Conservation (phyloP, 495 filamentous ascomycete genomes). For the Pseudoneurospora amorphoporcata region DNA sequence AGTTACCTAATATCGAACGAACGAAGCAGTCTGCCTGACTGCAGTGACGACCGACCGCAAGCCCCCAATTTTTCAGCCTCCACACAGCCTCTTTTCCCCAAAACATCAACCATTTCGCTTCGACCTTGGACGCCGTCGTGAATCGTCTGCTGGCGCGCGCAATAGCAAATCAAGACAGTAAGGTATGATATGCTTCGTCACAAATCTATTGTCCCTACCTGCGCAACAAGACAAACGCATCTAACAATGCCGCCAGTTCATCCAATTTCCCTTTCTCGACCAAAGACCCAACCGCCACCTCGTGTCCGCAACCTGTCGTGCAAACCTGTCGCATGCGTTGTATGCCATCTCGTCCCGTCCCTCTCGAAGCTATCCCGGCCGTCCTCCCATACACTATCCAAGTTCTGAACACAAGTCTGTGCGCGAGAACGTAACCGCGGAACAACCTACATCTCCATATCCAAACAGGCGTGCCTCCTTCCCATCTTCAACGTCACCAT, state of each 20-base stretch:
- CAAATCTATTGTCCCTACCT: not conserved
- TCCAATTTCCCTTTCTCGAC: not conserved
- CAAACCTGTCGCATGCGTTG: not conserved
- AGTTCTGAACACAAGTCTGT: not conserved
- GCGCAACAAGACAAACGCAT: not conserved
- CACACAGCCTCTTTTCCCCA: not conserved
- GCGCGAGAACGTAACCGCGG: not conserved
- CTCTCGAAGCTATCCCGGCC: not conserved
- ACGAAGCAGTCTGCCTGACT: not conserved
- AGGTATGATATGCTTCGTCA: not conserved
- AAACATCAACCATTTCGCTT: not conserved
- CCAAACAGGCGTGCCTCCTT: not conserved
- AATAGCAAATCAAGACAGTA: not conserved
- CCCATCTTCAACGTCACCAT: not conserved
- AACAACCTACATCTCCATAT: not conserved
- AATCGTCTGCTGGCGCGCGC: not conserved
- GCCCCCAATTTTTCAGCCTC: not conserved
- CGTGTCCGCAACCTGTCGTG: not conserved
- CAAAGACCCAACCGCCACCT: not conserved
- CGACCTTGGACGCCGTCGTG: not conserved
- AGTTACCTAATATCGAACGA: not conserved
- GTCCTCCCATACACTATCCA: not conserved
- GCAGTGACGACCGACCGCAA: not conserved
- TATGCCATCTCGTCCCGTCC: not conserved
- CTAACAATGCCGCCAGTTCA: not conserved